Conservation (phyloP, 129 eudicot genomes). For the Rutidosis leptorrhynchoides region DNA sequence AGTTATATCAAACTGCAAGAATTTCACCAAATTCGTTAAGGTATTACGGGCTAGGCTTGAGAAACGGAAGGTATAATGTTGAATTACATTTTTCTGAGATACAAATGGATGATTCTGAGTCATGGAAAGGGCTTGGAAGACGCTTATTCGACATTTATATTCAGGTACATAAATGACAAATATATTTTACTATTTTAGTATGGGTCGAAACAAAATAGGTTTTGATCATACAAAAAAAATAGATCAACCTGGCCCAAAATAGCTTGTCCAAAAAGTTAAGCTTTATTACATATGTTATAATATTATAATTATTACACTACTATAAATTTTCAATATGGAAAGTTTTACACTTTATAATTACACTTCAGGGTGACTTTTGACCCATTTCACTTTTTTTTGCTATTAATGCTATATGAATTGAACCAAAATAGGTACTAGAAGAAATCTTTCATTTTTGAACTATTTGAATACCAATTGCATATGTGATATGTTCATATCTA, state of each 20-base stretch:
- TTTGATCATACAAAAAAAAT: neutral
- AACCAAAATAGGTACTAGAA: neutral
- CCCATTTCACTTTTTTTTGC: neutral
- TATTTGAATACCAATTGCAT: neutral
- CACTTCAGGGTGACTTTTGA: neutral
- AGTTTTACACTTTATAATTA: neutral
- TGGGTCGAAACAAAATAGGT: neutral
- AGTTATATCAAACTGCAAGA: constrained; percentile 66
- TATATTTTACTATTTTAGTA: no score
- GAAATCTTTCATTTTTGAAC: neutral
- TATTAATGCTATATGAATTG: neutral
- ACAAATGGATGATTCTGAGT: constrained; percentile 56
- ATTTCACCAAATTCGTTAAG: constrained; percentile 62
- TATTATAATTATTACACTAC: neutral
- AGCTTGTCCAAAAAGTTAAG: neutral
- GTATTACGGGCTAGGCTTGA: constrained; percentile 65
- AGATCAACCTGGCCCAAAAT: neutral
- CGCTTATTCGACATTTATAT: constrained; percentile 68
- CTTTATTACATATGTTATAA: neutral
- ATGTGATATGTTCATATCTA: neutral
- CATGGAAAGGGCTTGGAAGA: constrained; percentile 75
- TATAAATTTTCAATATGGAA: neutral
- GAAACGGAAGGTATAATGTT: constrained; percentile 46
- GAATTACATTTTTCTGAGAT: constrained; percentile 79
- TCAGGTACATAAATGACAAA: constrained; percentile 50